Conservation (phyloP, 2,329 filamentous ascomycete genomes). For the Neonectria magnoliae region DNA sequence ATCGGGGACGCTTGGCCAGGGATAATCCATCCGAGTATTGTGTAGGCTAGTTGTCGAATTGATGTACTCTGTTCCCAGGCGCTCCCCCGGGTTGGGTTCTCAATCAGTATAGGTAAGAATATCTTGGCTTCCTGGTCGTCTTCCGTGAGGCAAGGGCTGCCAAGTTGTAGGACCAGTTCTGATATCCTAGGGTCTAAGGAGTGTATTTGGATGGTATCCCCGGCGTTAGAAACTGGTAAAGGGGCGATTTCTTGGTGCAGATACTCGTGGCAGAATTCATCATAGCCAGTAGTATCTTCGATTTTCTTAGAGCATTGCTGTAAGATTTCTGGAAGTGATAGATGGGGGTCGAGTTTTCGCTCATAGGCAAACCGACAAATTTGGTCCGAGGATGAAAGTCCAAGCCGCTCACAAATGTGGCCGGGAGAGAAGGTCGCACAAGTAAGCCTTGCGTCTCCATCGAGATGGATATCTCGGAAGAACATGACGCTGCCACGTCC, state of each 20-base stretch:
- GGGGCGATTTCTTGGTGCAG: conserved; percentile 33
- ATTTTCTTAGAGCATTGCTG: conserved; percentile 39
- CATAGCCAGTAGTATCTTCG: conserved; percentile 37
- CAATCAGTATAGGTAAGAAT: conserved; percentile 73
- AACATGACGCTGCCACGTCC: conserved; percentile 74
- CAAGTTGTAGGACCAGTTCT: conserved; percentile 50
- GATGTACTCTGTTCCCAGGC: conserved; percentile 65
- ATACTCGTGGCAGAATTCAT: conserved; percentile 48
- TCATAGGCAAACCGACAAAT: conserved; percentile 51
- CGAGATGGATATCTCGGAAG: conserved; percentile 69
- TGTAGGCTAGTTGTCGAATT: conserved; percentile 65
- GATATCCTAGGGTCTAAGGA: conserved; percentile 52
- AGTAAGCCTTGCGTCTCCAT: conserved; percentile 36
- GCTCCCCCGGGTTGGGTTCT: conserved; percentile 63
- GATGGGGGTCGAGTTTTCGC: conserved; percentile 41
- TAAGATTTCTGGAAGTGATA: conserved; percentile 45
- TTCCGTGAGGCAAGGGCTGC: conserved; percentile 20
- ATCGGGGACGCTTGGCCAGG: conserved; percentile 33
- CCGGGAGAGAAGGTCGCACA: conserved; percentile 46
- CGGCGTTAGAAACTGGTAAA: conserved; percentile 28
- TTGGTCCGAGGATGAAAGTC: conserved; percentile 46
- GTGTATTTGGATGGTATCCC: conserved; percentile 26
- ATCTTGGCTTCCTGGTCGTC: conserved; percentile 51
- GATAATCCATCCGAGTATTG: conserved; percentile 50
- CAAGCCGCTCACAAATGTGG: conserved; percentile 55